phyloP scores from a whole-genome alignment of 495 filamentous ascomycete genomes.

The Neurospora pannonica region DNA sequence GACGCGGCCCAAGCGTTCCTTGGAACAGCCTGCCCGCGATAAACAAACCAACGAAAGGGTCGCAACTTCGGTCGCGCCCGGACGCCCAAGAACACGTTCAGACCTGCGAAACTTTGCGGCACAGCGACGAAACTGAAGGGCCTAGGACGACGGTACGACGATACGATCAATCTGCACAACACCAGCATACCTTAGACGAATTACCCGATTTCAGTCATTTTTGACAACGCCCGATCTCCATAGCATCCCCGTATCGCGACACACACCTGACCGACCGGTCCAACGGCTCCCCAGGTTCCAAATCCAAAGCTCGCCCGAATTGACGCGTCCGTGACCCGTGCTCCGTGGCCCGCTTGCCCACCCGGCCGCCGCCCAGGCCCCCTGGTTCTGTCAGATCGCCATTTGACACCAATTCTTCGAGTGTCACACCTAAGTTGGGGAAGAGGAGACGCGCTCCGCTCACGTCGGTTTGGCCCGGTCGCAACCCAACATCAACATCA shows the following conservation, averaged over 20 bases:
- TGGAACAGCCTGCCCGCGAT: slow-evolving; percentile 7
- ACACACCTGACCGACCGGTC: not conserved
- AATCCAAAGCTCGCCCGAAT: not conserved
- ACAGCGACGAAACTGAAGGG: not conserved
- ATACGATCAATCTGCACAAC: not conserved
- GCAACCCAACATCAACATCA: slow-evolving; percentile 1
- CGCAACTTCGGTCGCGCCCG: slow-evolving; percentile 9
- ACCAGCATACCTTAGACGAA: slow-evolving; percentile 3
- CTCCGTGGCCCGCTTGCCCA: not conserved
- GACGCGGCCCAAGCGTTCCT: slow-evolving; percentile 2
- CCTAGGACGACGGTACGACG: not conserved
- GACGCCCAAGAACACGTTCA: not conserved
- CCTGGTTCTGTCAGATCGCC: not conserved
- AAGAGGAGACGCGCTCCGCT: slow-evolving; percentile 7
- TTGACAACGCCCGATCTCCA: not conserved
- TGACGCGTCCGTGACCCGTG: not conserved
- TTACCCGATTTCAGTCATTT: not conserved
- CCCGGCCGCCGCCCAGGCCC: not conserved
- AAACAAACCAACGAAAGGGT: slow-evolving; percentile 11
- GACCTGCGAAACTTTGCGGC: not conserved
- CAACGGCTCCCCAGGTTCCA: not conserved
- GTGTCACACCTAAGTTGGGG: not conserved
- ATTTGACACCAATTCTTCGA: not conserved
- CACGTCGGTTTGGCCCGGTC: not conserved
- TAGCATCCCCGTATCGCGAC: not conserved